Percentiles rank a stretch among this genome's conserved stretches.
Conservation (phyloP, 257 asterid genomes). For the Capsicum rhomboideum region DNA sequence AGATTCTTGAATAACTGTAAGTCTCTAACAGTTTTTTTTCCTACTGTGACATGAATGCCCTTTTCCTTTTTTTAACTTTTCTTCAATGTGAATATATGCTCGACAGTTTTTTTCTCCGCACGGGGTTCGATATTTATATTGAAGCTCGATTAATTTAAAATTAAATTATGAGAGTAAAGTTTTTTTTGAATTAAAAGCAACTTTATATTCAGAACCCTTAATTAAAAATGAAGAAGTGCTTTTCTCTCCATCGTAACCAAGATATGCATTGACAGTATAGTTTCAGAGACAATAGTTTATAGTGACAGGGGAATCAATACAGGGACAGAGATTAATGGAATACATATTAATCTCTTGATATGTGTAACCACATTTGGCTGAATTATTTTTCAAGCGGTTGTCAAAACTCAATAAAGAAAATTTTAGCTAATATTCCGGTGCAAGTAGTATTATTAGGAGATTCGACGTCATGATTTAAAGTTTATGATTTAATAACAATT, state of each 20-base stretch:
- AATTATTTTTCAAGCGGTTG: background rate
- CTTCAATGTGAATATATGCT: background rate
- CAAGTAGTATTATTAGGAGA: too few relatives aligned
- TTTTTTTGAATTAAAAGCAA: too few relatives aligned
- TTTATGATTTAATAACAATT: too few relatives aligned
- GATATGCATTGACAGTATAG: too few relatives aligned
- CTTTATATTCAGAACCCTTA: too few relatives aligned
- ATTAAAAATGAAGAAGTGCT: too few relatives aligned
- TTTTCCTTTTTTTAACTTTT: background rate
- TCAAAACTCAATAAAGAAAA: background rate
- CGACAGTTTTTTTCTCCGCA: background rate
- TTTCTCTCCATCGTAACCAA: too few relatives aligned
- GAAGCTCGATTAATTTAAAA: too few relatives aligned
- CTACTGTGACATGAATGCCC: background rate
- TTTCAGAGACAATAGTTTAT: background rate
- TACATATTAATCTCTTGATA: background rate
- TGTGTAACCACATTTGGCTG: background rate
- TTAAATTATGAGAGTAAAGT: too few relatives aligned
- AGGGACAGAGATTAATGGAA: background rate
- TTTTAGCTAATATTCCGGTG: background rate
- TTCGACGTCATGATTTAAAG: too few relatives aligned
- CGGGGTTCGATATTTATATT: too few relatives aligned
- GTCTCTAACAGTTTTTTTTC: background rate
- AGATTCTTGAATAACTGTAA: background rate
- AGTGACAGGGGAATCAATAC: background rate